Base-by-base conservation (phyloP, 2,329 filamentous ascomycete genomes). In the Colletotrichum cereale region DNA sequence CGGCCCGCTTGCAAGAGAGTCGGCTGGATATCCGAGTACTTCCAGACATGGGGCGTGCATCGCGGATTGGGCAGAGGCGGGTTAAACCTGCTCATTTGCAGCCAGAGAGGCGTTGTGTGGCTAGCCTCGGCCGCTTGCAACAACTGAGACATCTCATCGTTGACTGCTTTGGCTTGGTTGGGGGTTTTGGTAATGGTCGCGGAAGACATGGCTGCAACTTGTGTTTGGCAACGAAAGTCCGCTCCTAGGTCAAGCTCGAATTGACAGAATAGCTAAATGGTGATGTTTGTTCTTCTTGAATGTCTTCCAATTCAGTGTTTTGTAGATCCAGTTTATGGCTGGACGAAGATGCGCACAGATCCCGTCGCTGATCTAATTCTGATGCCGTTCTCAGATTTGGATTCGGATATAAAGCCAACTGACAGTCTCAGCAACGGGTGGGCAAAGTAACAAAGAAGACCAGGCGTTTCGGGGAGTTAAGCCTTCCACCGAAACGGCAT, bases 51-150 rank as follows among this genome's bases (percentile, higher is more conserved):
- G 0, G 84, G 83, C 2, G 79, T 67, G 18, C 78, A 76, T 26
- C 74, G 79, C 0, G 85, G 85, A 65, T 84, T 83, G 7, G 85
- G 85, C 5, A 77, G 71, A 1, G 84, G 82, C 5, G 85, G 84
- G 60, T 84, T 85, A 34, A 85, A 77, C 36, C 76, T 76, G 12
- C 75, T 73, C 83, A 86, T 86, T 67, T 85, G 82, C 2, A 79
- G 77, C 84, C 84, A 86, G 3, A 86, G 76, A 0, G 84, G 84
- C 57, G 74, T 76, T 5, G 75, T 76, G 47, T 77, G 75, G 34
- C 68, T 64, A 31, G 47, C 53, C 18, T 64, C 58, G 5, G 71
- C 71, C 3, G 62, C 67, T 16, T 48, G 58, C 38, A 73, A 40
- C 67, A 73, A 55, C n/a, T 38, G 26, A 2, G 56, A 31, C 29